phyloP scores from a whole-genome alignment of 2,329 filamentous ascomycete genomes.

The Immersiporthe knoxdaviesiana region DNA sequence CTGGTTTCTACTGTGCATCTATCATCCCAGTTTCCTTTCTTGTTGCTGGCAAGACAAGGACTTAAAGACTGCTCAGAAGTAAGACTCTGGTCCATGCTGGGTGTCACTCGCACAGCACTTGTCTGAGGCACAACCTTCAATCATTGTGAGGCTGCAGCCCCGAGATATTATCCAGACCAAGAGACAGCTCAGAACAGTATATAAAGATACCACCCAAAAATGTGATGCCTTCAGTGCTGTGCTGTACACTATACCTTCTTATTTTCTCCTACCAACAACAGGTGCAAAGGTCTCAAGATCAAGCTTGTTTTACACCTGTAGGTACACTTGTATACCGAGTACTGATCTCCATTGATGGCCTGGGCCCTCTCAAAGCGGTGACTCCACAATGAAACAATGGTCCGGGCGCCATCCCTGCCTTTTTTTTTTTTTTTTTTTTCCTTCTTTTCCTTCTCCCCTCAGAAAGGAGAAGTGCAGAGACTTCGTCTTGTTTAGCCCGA shows the following conservation, averaged over 20 bases:
- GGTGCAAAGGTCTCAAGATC: background rate
- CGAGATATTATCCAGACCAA: too few relatives aligned
- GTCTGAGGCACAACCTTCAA: too few relatives aligned
- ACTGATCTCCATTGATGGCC: background rate
- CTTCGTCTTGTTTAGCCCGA: slow-evolving; percentile 1
- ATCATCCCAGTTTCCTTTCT: background rate
- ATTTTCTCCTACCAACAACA: too few relatives aligned
- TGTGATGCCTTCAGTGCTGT: too few relatives aligned
- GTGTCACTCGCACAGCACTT: background rate
- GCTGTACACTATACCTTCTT: too few relatives aligned
- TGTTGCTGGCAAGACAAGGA: background rate
- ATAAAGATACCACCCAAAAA: too few relatives aligned
- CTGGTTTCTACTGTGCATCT: background rate
- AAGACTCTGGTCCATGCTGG: background rate
- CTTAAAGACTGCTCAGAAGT: background rate
- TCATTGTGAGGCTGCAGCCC: too few relatives aligned
- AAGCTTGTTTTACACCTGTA: too few relatives aligned
- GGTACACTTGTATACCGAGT: background rate
- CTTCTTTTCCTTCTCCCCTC: background rate
- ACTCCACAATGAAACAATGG: background rate
- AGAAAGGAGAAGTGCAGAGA: slow-evolving; percentile 3
- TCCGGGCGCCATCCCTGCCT: background rate
- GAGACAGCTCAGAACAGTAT: too few relatives aligned
- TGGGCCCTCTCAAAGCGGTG: background rate
- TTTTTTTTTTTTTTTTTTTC: background rate